Conservation (phyloP, 2,329 filamentous ascomycete genomes). For the Penicillium rolfsii region DNA sequence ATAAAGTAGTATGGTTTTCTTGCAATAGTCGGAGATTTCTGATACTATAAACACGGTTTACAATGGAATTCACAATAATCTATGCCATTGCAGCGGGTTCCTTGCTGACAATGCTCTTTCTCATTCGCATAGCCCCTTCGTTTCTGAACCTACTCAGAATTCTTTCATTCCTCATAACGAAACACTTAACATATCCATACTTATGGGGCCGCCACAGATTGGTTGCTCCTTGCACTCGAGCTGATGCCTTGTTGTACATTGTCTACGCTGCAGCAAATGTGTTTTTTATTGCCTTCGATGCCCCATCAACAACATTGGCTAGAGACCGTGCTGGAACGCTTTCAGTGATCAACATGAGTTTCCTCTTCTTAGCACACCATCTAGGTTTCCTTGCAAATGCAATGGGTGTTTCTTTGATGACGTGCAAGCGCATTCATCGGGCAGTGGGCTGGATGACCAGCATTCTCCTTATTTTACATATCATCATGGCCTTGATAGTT, state of each 20-base stretch:
- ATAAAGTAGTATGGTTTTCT: not conserved
- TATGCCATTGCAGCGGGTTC: conserved; percentile 12
- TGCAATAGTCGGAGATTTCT: conserved; percentile 6
- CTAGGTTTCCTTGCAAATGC: conserved; percentile 15
- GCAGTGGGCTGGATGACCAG: conserved; percentile 16
- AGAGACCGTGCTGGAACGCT: conserved; percentile 15
- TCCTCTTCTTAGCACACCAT: conserved; percentile 18
- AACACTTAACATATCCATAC: conserved; percentile 16
- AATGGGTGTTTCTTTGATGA: conserved; percentile 15
- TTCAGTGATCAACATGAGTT: conserved; percentile 18
- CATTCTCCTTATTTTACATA: conserved; percentile 6
- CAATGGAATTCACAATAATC: conserved; percentile 13
- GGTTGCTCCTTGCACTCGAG: conserved; percentile 16
- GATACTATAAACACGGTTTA: not conserved
- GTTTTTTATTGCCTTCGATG: conserved; percentile 15
- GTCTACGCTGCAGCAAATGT: conserved; percentile 13
- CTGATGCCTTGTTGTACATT: conserved; percentile 11
- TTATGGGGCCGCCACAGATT: conserved; percentile 16
- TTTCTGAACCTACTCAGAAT: conserved; percentile 9
- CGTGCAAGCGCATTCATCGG: conserved; percentile 16
- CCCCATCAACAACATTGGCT: conserved; percentile 8
- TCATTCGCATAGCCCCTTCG: conserved; percentile 10
- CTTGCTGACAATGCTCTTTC: conserved; percentile 13
- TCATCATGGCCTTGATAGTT: conserved; percentile 12
- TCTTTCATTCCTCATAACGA: conserved; percentile 13